Base-by-base conservation (phyloP, 495 filamentous ascomycete species). In the Tetracladium setigerum region DNA sequence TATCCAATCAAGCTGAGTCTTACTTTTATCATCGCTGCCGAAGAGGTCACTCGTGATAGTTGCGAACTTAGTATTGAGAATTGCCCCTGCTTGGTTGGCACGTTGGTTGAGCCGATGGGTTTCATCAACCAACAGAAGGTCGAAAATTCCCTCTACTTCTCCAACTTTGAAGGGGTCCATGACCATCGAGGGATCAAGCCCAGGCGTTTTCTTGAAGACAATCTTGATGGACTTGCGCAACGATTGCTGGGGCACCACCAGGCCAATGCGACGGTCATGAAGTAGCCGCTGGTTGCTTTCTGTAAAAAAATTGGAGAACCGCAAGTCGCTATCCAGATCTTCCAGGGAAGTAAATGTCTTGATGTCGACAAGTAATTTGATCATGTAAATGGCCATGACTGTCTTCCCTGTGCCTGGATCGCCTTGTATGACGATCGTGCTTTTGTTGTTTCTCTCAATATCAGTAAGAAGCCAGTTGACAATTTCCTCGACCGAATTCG, bases 281-380 rank as follows among this genome's bases (percentile, higher is more conserved):
- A 44, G 41, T 30, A 44, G 22, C 27, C 41, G 30, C 30, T 44
- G 41, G 33, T 44, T 44, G 18, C 22, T 31, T 44, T 44, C 41
- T 19, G 41, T 44, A 30, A 44, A 44, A 30, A 44, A 44, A 8
- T 44, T 30, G 7, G 41, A 44, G 19, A 44, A 44, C 33, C 41
- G 41, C 5, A 30, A 44, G 22, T 44, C 41, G 24, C 41, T 30
- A 30, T 44, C 22, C 22, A 44, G 41, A 44, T 44, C 41, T 13
- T 44, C 41, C 13, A 44, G 41, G 30, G 41, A 30, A 33, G 41
- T 44, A 8, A 44, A 44, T 44, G 41, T 31, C 41, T 30, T 44
- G 41, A 44, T 44, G 18, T 44, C 41, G 27, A 44, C 41, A 14
- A 44, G 41, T 30, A 44, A 44, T 44, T 44, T 44, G 41, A 44